Conservation (phyloP, 106 monocot genomes). For the Alisma plantagoaquatica region DNA sequence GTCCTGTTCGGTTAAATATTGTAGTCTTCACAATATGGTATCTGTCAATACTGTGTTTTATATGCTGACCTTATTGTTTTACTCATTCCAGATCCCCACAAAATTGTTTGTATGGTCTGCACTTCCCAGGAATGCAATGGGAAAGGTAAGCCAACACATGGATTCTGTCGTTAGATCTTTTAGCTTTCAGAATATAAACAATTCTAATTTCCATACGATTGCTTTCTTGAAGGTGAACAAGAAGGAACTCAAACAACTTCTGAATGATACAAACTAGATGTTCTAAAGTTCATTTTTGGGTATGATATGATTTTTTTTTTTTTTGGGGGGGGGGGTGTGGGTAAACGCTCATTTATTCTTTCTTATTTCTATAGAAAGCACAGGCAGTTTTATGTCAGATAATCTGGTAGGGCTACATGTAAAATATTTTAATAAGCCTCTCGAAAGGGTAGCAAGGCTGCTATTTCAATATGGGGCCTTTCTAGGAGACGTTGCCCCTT, state of each 20-base stretch:
- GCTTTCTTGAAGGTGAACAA: conserved; percentile 71
- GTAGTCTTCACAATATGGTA: not conserved
- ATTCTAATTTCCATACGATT: not conserved
- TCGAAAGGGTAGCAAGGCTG: too few species aligned
- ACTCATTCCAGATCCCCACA: conserved; percentile 61
- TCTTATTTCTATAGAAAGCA: too few species aligned
- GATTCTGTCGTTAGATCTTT: not conserved
- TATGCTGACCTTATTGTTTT: not conserved
- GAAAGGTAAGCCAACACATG: conserved; percentile 51
- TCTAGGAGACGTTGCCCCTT: too few species aligned
- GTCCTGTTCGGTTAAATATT: not conserved
- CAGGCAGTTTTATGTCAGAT: too few species aligned
- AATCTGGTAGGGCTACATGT: too few species aligned
- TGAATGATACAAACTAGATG: conserved; percentile 10
- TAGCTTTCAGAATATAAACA: not conserved
- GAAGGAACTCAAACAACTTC: conserved; percentile 62
- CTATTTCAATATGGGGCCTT: too few species aligned
- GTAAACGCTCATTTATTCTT: too few species aligned
- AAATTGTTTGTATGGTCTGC: conserved; percentile 68
- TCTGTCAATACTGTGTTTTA: not conserved
- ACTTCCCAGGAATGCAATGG: conserved; percentile 98
- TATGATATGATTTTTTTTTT: too few species aligned
- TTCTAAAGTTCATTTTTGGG: too few species aligned
- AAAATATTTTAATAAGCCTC: too few species aligned
- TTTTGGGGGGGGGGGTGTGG: too few species aligned